phyloP scores from a whole-genome alignment of 2,329 filamentous ascomycete genomes.

The Pseudomassariella vexata region DNA sequence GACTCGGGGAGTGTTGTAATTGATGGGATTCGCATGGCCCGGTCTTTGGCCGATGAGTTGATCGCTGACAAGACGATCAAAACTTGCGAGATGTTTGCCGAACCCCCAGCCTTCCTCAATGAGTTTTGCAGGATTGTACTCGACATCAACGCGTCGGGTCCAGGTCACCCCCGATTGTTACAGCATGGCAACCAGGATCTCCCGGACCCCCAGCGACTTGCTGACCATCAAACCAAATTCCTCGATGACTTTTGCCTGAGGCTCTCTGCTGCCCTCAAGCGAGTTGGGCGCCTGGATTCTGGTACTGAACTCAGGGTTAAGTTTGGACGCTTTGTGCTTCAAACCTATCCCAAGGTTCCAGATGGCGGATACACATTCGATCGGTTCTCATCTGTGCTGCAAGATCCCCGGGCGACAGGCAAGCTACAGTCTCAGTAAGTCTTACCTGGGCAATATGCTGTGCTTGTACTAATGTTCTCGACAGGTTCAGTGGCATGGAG shows the following conservation, averaged over 20 bases:
- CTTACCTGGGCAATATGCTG: background rate
- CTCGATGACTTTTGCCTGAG: conserved; percentile 3
- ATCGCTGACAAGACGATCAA: conserved; percentile 5
- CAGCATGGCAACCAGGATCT: conserved; percentile 1
- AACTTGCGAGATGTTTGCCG: conserved; percentile 1
- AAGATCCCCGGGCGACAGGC: conserved; percentile 3
- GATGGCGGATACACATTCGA: conserved; percentile 1
- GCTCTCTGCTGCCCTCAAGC: conserved; percentile 2
- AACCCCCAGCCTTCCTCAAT: conserved; percentile 2
- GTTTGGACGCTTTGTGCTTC: conserved; percentile 6
- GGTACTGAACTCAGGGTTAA: conserved; percentile 2
- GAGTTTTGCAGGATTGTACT: too few species aligned
- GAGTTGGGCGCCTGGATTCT: conserved; percentile 1
- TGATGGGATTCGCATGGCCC: conserved; percentile 2
- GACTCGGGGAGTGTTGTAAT: too few species aligned
- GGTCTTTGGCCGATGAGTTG: conserved; percentile 4
- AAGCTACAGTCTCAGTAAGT: conserved; percentile 2
- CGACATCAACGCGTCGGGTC: too few species aligned
- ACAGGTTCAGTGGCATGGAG: conserved; percentile 1
- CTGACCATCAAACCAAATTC: too few species aligned
- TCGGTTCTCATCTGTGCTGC: conserved; percentile 1
- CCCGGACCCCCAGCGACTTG: too few species aligned
- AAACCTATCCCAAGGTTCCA: background rate
- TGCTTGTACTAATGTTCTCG: background rate
- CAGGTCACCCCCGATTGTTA: too few species aligned